Conservation (phyloP, 352 stramenopile species). For the Elongisporangium senticosum region DNA sequence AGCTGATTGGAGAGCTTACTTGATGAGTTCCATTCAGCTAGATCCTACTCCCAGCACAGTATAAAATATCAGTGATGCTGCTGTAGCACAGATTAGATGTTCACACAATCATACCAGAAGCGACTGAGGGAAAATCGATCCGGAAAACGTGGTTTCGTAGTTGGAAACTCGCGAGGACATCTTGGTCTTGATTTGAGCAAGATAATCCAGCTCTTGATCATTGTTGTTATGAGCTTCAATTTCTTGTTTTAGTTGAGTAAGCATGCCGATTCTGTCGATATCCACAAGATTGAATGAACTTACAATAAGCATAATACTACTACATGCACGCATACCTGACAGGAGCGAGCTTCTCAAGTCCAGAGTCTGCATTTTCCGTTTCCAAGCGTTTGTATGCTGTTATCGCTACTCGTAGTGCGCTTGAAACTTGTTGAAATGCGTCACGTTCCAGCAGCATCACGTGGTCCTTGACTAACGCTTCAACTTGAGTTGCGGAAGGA, state of each 20-base stretch:
- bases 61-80: background rate
- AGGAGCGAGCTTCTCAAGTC: constrained; percentile 12
- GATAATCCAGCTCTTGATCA: constrained; percentile 11
- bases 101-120: constrained; percentile 23
- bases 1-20: constrained; percentile 16
- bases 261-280: constrained; percentile 24
- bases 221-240: constrained; percentile 19
- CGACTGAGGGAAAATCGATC: constrained; percentile 25
- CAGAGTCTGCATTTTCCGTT: constrained; percentile 5
- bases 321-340: constrained; percentile 24
- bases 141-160: constrained; percentile 32
- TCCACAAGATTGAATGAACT: constrained; percentile 1
- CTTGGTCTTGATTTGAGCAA: constrained; percentile 33
- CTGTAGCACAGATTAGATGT: background rate
- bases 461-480: constrained; percentile 17
- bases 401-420: constrained; percentile 27
- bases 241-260: constrained; percentile 37
- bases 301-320: constrained; percentile 1
- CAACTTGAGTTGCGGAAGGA: background rate
- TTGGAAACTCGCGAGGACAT: constrained; percentile 35
- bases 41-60: constrained; percentile 10
- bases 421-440: constrained; percentile 47
- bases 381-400: constrained; percentile 23
- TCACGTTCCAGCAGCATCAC: constrained; percentile 43
- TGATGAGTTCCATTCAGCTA: constrained; percentile 6